Base-by-base conservation (phyloP, 768 basidiomycete species). In the Mycena capillaripes region DNA sequence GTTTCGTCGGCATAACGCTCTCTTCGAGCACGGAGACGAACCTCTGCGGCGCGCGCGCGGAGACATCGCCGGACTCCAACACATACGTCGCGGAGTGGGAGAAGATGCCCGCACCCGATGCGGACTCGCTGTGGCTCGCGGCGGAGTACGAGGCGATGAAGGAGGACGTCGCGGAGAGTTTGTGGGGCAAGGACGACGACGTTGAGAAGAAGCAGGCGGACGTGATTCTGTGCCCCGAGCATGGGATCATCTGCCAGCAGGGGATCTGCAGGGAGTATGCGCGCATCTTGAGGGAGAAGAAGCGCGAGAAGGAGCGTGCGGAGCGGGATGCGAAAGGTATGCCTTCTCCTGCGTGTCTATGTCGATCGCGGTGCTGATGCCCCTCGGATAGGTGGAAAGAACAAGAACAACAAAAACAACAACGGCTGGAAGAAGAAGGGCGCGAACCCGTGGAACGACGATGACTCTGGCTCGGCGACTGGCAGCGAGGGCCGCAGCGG, bases 251-350 rank as follows among this genome's bases (percentile, higher is more conserved):
- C 21, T 84, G 84, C 58, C 83, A 81, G 77, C 83, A 83, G 76
- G 83, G 83, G 32, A 81, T 84, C 1, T 85, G 84, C 56, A 65
- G 62, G 21, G 83, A 81, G 72, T 78, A 81, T 76, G 75, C 79
- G 53, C 77, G 77, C 66, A 59, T 78, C 27, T 44, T 81, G 65
- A 78, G 71, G 73, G 78, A 80, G 71, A 72, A 78, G 73, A 77
- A 77, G 65, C 67, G 69, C 53, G 73, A 44, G 42, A 30, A 17
- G 27, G 38, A 34, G 21, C 32, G 32, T 14, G 32, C n/a, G 23
- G 11, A 11, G 7, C 11, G 59, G 0, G 52, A 9, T 23, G 38
- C 21, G 34, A 56, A 40, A 34, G 64, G 72, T 70, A 25, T 50
- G 3, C 19, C 59, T 23, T 55, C 19, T 23, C 30, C 46, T 38